Base-by-base conservation (phyloP, 140 eudicot species). In the Ambrosia hybrid region DNA sequence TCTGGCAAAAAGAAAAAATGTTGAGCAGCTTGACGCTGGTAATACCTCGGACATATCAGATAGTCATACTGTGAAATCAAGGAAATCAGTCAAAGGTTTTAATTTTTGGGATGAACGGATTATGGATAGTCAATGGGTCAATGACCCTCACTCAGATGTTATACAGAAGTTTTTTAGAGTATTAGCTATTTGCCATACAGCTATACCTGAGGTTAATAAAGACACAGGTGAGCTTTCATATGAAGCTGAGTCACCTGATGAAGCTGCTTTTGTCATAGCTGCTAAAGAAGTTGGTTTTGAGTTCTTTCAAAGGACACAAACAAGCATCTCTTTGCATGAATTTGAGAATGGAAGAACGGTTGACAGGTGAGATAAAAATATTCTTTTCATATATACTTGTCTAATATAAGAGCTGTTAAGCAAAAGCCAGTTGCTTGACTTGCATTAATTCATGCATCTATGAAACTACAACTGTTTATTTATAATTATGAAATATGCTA, bases 181-280 rank as follows among this genome's bases (percentile, higher is more conserved):
- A 37, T 82, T 95, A 67, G 97, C 96, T 3, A 75, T 88, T 34
- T 95, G 99, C 77, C 99, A 95, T 80, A 95, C 99, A 34, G 97
- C 92, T 6, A 88, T 95, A 68, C 99, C 99, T 59, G 97, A 91
- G 51, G 95, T 95, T 51, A 64, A 83, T 72, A 66, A 78, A 67
- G 85, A 88, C 65, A 73, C 88, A 4, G 87, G 89, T 67, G 91
- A 91, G 70, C 84, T 91, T 67, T 59, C 82, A 4, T 95, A 88
- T 77, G 99, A 95, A 82, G 99, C 95, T 13, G 99, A 95, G 72
- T 95, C 99, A 59, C 99, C 99, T 5, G 99, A 95, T 86, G 99
- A 95, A 86, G 97, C 99, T 74, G 91, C 99, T 13, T 95, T 95
- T 76, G 99, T 95, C 38, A 88, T 88, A 58, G 96, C 96, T 76